These are phyloP conservation scores for Paecilomyces dactylethromorphus DNA, from an alignment of 2,329 filamentous ascomycete genomes.

Conservation along the genomic window DNA sequence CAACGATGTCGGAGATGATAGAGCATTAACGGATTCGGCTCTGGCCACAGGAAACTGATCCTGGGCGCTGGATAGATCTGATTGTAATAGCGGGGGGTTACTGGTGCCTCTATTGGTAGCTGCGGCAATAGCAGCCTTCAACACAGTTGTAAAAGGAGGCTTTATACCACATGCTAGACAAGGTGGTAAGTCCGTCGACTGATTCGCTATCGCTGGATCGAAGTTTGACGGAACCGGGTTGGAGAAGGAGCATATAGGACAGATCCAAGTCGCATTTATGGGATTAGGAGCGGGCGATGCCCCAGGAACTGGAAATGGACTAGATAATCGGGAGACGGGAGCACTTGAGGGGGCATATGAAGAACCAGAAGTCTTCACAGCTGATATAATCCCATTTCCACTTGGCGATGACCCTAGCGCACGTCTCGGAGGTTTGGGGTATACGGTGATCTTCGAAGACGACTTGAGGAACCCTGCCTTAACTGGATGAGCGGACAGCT, in stretches of 20 bases:
- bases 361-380: conserved; percentile 20
- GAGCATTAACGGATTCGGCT: background rate
- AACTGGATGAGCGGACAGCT: conserved; percentile 11
- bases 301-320: conserved; percentile 25
- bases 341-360: conserved; percentile 27
- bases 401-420: conserved; percentile 48
- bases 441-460: conserved; percentile 83
- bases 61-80: background rate
- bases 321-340: conserved; percentile 20
- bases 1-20: conserved; percentile 2
- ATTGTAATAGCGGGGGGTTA: background rate
- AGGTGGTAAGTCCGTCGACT: conserved; percentile 72
- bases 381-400: conserved; percentile 38
- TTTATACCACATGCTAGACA: conserved; percentile 94
- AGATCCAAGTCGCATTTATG: conserved; percentile 77
- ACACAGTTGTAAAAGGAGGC: conserved; percentile 70
- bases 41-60: background rate
- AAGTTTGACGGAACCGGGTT: conserved; percentile 93
- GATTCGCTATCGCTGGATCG: conserved; percentile 72
- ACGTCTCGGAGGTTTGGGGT: conserved; percentile 71
- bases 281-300: conserved; percentile 28
- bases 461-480: conserved; percentile 91
- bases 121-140: conserved; percentile 80
- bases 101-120: conserved; percentile 44
- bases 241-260: conserved; percentile 90